Percentiles rank a stretch among this genome's conserved stretches.
phyloP scores from a whole-genome alignment of 75 land plant genomes.

The Cupressus sempervirens region DNA sequence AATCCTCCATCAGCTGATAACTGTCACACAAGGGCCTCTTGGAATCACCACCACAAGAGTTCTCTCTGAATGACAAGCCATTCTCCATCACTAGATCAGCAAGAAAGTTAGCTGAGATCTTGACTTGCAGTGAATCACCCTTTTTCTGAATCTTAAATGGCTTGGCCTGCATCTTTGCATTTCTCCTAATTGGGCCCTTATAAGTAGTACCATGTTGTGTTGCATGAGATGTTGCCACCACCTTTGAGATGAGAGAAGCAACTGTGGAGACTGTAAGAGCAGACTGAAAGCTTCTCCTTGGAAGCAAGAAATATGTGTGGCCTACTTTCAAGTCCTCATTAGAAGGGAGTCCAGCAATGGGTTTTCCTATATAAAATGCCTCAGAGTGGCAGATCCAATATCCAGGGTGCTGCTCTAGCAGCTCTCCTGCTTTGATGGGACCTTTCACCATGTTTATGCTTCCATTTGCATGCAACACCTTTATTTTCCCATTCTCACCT shows the following conservation, averaged over 20 bases:
- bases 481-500: neutral
- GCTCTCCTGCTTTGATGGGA: conserved; percentile 7
- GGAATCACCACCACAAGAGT: neutral
- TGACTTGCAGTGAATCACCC: conserved; percentile 6
- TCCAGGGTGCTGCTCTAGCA: neutral
- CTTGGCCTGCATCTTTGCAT: neutral
- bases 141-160: conserved; percentile 8
- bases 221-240: neutral
- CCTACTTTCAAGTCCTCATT: conserved; percentile 5
- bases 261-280: conserved; percentile 12
- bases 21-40: neutral
- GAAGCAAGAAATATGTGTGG: conserved; percentile 2
- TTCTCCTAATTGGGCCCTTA: neutral
- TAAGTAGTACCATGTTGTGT: neutral
- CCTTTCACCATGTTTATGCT: neutral
- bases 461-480: conserved; percentile 8
- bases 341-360: neutral
- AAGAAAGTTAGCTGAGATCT: conserved; percentile 10
- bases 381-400: conserved; percentile 10
- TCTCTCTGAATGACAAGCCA: neutral
- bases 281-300: conserved; percentile 7
- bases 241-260: conserved; percentile 11
- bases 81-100: neutral
- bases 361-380: conserved; percentile 10
- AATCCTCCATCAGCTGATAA: conserved; percentile 8